Percentiles rank a stretch among this genome's conserved stretches.
Evolutionary conservation across 1,284 basidiomycete genomes (phyloP).

Genomic region (Mycosarcoma maydis): DNA sequence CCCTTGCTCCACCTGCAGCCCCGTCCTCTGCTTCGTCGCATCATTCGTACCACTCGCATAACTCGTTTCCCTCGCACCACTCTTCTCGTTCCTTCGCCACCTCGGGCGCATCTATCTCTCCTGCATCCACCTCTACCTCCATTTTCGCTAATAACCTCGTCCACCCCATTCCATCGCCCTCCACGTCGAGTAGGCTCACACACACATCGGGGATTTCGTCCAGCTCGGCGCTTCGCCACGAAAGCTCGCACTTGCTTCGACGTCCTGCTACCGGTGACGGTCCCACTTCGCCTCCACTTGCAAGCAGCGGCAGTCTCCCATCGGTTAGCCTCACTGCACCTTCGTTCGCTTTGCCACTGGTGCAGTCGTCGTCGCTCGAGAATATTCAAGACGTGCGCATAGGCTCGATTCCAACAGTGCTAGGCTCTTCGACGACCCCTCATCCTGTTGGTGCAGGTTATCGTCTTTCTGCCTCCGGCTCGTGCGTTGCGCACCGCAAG

Average conservation of each 20-base stretch:
- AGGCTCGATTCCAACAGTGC: neutral
- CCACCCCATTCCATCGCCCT: neutral
- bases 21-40: constrained; percentile 12
- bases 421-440: constrained; percentile 4
- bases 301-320: constrained; percentile 5
- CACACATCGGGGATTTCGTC: constrained; percentile 1
- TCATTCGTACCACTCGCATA: constrained; percentile 17
- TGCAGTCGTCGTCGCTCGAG: constrained; percentile 13
- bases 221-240: constrained; percentile 8
- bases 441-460: constrained; percentile 16
- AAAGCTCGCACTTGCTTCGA: constrained; percentile 3
- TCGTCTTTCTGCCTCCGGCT: constrained; percentile 19
- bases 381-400: neutral
- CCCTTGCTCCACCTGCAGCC: constrained; percentile 14
- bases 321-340: neutral
- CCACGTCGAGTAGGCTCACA: neutral
- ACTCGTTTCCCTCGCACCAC: constrained; percentile 13
- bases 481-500: constrained; percentile 36
- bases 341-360: constrained; percentile 2
- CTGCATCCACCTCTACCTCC: constrained; percentile 1
- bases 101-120: constrained; percentile 6
- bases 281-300: constrained; percentile 1
- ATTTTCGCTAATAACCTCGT: neutral
- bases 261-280: constrained; percentile 11
- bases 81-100: neutral